Conservation (phyloP, 129 eudicot species). For the Deinandra increscens region DNA sequence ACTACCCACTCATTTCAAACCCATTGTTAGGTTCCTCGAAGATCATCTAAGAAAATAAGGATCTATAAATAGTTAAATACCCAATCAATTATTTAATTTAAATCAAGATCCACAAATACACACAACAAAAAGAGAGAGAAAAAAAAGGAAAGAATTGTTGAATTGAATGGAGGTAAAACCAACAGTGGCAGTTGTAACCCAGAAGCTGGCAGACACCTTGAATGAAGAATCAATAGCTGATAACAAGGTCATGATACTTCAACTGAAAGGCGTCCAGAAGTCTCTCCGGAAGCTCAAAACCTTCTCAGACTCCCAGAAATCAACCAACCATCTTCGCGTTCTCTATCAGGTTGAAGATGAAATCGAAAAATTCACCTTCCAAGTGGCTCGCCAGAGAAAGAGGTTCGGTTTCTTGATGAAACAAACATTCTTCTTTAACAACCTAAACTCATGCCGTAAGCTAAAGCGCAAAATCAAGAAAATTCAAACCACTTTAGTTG, state of each 20-base stretch:
- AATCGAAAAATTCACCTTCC: slow-evolving; percentile 38
- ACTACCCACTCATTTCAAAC: no score
- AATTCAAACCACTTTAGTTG: background rate
- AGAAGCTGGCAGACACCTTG: slow-evolving; percentile 44
- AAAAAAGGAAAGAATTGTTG: background rate
- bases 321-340: slow-evolving; percentile 19
- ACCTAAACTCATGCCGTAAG: slow-evolving; percentile 36
- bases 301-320: background rate
- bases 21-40: no score
- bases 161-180: slow-evolving; percentile 44
- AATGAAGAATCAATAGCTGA: slow-evolving; percentile 32
- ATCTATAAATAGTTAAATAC: no score
- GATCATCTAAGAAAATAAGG: no score
- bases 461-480: slow-evolving; percentile 32
- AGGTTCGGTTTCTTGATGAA: slow-evolving; percentile 35
- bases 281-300: slow-evolving; percentile 27
- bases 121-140: background rate
- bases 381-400: slow-evolving; percentile 35
- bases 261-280: slow-evolving; percentile 26
- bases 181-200: slow-evolving; percentile 38
- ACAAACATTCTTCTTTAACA: slow-evolving; percentile 35
- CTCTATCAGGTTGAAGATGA: slow-evolving; percentile 41
- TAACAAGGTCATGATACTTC: slow-evolving; percentile 31
- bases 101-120: background rate
- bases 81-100: background rate